Evolutionary conservation across 805 yeast genomes (phyloP), one percentile per base, ranked within the genome.

Genomic region (Monosporozyma yasuniensis): DNA sequence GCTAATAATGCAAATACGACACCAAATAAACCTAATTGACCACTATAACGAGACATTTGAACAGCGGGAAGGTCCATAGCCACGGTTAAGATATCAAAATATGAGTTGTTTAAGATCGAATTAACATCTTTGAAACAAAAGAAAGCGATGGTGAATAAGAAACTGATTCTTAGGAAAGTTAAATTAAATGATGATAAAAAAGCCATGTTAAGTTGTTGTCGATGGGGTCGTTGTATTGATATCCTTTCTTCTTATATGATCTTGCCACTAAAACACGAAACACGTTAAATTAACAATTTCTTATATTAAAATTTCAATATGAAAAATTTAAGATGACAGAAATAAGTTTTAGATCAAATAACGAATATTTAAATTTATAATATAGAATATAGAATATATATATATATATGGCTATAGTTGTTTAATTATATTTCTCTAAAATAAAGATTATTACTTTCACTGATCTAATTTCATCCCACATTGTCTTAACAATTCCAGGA

Each of bases 51-150:
- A 12, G 65, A 52, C 47, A 65, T 37, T 10, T 50, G 52, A 21
- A 64, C 53, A 37, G 68, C 61, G 27, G 72, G 74, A 49, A 80
- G 64, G 48, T 73, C 64, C 84, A 81, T 77, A 6, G 87, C 82
- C 56, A 76, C 76, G 0, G 83, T 80, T 43, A 81, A 63, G 10
- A 80, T 69, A n/a, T 78, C 47, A 11, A 75, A 66, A 46, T 78
- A 72, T 23, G 78, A 73, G 44, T 77, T 68, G 14, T 70, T 71
- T 19, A 75, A 56, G 19, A 81, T 53, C 3, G 59, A 48, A n/a
- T 65, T 59, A 2, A 83, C 78, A 58, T 76, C 76, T 52, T 73
- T 78, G 48, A 75, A 61, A 38, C 79, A 62, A 49, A 67, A 67
- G 58, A 72, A 79, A 1, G 82, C 62, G 2, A 76, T 52, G 6